phyloP scores from a whole-genome alignment of 1,139 yeast species.

The Candida freyschussii region DNA sequence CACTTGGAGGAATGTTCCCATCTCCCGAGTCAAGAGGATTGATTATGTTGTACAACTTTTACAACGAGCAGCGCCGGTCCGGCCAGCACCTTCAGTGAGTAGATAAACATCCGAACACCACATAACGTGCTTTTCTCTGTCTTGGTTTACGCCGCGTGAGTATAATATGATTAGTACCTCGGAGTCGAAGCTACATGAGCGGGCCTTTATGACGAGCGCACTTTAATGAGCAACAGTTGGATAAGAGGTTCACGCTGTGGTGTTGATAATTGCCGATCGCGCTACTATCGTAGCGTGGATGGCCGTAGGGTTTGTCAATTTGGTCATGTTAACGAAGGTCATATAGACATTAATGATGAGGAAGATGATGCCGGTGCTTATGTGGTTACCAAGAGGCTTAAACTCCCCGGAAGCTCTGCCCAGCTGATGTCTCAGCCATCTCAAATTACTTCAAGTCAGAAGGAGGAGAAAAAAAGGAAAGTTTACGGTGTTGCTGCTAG shows the following conservation, averaged over 20 bases:
- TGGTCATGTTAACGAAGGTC: constrained; percentile 86
- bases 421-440: neutral
- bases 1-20: too few relatives aligned
- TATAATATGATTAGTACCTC: too few relatives aligned
- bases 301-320: constrained; percentile 82
- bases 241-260: constrained; percentile 76
- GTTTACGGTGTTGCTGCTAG: constrained; percentile 53
- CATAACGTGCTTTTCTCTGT: too few relatives aligned
- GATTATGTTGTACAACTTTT: too few relatives aligned
- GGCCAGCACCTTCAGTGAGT: too few relatives aligned
- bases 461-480: constrained; percentile 13
- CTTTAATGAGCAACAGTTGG: constrained; percentile 14
- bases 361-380: constrained; percentile 47
- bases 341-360: constrained; percentile 72
- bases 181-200: too few relatives aligned
- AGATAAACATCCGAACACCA: too few relatives aligned
- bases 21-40: too few relatives aligned
- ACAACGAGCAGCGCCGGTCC: too few relatives aligned
- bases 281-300: constrained; percentile 63
- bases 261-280: constrained; percentile 79
- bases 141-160: too few relatives aligned
- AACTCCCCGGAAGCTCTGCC: constrained; percentile 32
- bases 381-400: constrained; percentile 52
- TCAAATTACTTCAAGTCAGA: constrained; percentile 2
- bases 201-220: too few relatives aligned